phyloP scores from a whole-genome alignment of 1,139 yeast species.

The Suhomyces atakaporum region DNA sequence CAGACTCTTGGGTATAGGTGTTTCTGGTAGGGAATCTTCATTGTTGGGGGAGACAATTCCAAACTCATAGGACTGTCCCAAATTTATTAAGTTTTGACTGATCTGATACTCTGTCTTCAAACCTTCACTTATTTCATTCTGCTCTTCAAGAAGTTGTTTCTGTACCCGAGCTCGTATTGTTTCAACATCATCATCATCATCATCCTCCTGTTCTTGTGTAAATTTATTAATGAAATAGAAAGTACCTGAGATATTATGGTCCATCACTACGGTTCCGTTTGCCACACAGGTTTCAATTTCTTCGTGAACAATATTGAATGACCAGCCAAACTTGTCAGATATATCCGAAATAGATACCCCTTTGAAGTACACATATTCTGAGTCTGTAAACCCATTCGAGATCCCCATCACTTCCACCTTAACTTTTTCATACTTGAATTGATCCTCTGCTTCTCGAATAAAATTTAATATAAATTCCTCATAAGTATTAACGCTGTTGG shows the following conservation, averaged over 20 bases:
- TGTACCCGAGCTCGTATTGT: constrained; percentile 16
- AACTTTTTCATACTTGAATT: constrained; percentile 29
- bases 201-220: constrained; percentile 10
- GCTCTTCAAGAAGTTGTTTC: constrained; percentile 23
- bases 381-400: constrained; percentile 27
- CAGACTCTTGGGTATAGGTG: not conserved
- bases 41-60: constrained; percentile 10
- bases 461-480: constrained; percentile 28
- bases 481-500: constrained; percentile 23
- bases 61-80: constrained; percentile 22
- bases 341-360: constrained; percentile 44
- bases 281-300: constrained; percentile 64
- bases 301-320: constrained; percentile 67
- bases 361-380: constrained; percentile 27
- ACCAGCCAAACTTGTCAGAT: constrained; percentile 54
- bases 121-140: constrained; percentile 18
- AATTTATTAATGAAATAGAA: constrained; percentile 43
- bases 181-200: constrained; percentile 18
- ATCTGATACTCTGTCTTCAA: constrained; percentile 19
- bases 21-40: not conserved
- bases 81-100: constrained; percentile 21
- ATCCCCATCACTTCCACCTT: constrained; percentile 23
- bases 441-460: constrained; percentile 26
- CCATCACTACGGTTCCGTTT: constrained; percentile 61
- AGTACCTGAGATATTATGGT: constrained; percentile 64